These are phyloP conservation scores for Arachnomyces sp. DNA, from an alignment of 2,329 filamentous ascomycete species.

Conservation along the genomic window DNA sequence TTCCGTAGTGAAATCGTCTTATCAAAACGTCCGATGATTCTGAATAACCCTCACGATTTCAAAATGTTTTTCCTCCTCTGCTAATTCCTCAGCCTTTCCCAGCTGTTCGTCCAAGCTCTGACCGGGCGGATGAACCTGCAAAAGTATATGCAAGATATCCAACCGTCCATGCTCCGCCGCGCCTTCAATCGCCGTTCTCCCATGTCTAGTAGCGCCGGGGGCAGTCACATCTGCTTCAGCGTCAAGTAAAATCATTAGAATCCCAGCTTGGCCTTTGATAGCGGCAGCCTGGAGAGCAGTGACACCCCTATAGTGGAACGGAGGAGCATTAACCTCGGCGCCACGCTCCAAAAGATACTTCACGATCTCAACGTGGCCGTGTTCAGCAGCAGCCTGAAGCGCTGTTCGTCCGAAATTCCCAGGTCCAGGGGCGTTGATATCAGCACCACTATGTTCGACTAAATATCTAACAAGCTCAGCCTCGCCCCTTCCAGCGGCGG, in stretches of 20 bases:
- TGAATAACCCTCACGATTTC: no score
- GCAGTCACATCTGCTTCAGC: conserved; percentile 11
- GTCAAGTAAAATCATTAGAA: conserved; percentile 9
- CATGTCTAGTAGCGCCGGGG: conserved; percentile 6
- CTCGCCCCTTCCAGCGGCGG: not conserved
- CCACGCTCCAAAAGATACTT: conserved; percentile 3
- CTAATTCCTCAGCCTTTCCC: conserved; percentile 1
- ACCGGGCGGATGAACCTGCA: conserved; percentile 4
- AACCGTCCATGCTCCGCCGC: conserved; percentile 21
- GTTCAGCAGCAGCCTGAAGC: conserved; percentile 3
- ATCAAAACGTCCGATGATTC: no score
- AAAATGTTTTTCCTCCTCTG: no score
- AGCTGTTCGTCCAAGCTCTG: conserved; percentile 1
- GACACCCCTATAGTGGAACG: conserved; percentile 1
- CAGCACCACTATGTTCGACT: conserved; percentile 6
- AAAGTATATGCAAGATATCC: conserved; percentile 6
- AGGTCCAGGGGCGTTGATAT: conserved; percentile 9
- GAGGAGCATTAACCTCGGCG: conserved; percentile 9
- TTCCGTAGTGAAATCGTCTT: no score
- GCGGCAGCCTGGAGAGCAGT: conserved; percentile 5
- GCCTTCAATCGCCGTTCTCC: conserved; percentile 21
- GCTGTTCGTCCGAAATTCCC: not conserved
- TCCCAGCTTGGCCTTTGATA: not conserved
- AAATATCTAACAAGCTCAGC: conserved; percentile 5
- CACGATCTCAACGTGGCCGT: not conserved